Conservation (phyloP, 495 filamentous ascomycete species). For the Penicillium daleae region DNA sequence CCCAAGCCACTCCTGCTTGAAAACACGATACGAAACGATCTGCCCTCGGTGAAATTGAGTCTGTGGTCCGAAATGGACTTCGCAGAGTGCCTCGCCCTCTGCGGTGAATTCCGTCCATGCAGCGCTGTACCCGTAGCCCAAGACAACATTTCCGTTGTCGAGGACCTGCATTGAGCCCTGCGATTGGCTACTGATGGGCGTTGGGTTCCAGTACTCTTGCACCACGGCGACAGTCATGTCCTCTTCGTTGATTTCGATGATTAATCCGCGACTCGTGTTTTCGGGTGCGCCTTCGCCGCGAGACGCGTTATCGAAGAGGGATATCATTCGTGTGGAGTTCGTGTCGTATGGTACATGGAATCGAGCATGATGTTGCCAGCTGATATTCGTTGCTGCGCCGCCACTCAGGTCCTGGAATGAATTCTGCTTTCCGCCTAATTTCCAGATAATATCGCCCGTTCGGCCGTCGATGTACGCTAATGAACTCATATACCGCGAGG, state of each 20-base stretch:
- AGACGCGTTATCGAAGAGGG: slow-evolving; percentile 41
- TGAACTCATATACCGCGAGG: slow-evolving; percentile 43
- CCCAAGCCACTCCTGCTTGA: slow-evolving; percentile 44
- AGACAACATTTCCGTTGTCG: slow-evolving; percentile 47
- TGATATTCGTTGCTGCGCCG: slow-evolving; percentile 48
- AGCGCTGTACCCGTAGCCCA: slow-evolving; percentile 53
- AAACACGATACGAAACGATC: slow-evolving; percentile 42
- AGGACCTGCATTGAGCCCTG: slow-evolving; percentile 54
- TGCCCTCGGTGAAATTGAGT: slow-evolving; percentile 30
- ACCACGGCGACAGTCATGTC: slow-evolving; percentile 42
- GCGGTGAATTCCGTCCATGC: slow-evolving; percentile 52
- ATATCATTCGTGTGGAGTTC: slow-evolving; percentile 31
- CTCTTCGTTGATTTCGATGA: slow-evolving; percentile 46
- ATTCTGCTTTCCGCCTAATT: slow-evolving; percentile 45
- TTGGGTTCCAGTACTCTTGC: slow-evolving; percentile 40
- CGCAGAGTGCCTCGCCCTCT: slow-evolving; percentile 35
- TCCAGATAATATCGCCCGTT: slow-evolving; percentile 45
- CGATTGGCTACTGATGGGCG: slow-evolving; percentile 40
- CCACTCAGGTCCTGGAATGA: slow-evolving; percentile 46
- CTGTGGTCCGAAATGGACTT: slow-evolving; percentile 38
- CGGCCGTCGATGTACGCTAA: slow-evolving; percentile 41
- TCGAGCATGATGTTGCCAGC: slow-evolving; percentile 45
- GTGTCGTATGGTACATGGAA: slow-evolving; percentile 29
- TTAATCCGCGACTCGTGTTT: slow-evolving; percentile 42
- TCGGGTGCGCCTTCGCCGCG: slow-evolving; percentile 30